Evolutionary conservation across 2,329 filamentous ascomycete species (phyloP), one percentile per base, ranked within the genome.

Genomic region (Neofusicoccum cordaticola): DNA sequence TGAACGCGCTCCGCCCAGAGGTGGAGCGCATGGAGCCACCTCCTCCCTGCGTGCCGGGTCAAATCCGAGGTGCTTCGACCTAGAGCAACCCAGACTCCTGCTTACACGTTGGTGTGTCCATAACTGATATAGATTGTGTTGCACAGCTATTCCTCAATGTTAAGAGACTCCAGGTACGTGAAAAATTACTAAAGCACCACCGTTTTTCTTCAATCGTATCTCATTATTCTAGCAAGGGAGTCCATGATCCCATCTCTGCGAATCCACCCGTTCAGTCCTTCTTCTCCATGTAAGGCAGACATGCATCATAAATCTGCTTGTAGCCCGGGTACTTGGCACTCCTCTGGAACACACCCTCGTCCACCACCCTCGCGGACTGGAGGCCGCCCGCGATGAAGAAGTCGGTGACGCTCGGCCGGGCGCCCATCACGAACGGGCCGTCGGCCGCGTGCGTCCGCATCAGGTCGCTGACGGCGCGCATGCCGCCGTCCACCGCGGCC

Each of bases 301-400:
- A 68, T 13, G 64, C 67, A 39, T 63, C 58, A 57, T 67, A 68
- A 17, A 67, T 22, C 37, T 62, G 56, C 41, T 19, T 39, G 45
- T 37, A 67, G 31, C 64, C 67, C 19, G 62, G 56, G n/a, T 56
- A 63, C 56, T 52, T 47, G 39, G 47, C 44, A 15, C 58, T 45
- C 66, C 64, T 66, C 62, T 53, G n/a, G 15, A 61, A 68, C 31
- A 73, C 68, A 2, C 58, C 67, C 52, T 76, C 75, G 66, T 76
- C 71, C 6, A 77, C 66, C 64, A 72, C 61, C 52, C 72, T 75
- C 42, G 73, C 72, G 66, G 65, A 69, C 69, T 78, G 75, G 4
- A 81, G 65, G 2, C 68, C 66, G 4, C 77, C 78, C 9, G 75
- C 74, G 66, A 80, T 72, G 42, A 78, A 78, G 66, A 80, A 81